Evolutionary conservation across 140 eudicot genomes (phyloP).

Genomic region (Flaveria floridana): DNA sequence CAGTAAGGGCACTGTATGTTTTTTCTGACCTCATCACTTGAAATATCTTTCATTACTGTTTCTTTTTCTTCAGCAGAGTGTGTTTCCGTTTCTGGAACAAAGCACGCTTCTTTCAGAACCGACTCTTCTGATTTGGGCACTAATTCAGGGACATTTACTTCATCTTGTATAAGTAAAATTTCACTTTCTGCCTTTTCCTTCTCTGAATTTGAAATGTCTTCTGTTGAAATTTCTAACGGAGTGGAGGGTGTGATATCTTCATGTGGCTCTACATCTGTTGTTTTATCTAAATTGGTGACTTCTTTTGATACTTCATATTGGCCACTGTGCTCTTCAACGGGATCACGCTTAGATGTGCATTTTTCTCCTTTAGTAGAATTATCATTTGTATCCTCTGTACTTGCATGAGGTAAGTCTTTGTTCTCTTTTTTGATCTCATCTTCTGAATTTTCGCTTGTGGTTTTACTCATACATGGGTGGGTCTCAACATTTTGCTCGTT

Average conservation of each 20-base stretch:
- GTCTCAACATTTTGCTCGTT: slow-evolving; percentile 27
- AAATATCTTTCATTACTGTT: slow-evolving; percentile 17
- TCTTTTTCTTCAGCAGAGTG: slow-evolving; percentile 29
- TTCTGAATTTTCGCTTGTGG: slow-evolving; percentile 18
- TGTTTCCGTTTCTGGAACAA: slow-evolving; percentile 20
- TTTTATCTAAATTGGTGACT: slow-evolving; percentile 21
- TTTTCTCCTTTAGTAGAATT: slow-evolving; percentile 23
- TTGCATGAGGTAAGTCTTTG: slow-evolving; percentile 15
- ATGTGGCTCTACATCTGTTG: slow-evolving; percentile 34
- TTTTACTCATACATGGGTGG: slow-evolving; percentile 10
- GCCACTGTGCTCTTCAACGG: slow-evolving; percentile 24
- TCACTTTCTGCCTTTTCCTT: slow-evolving; percentile 31
- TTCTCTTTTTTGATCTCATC: slow-evolving; percentile 21
- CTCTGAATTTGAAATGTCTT: slow-evolving; percentile 24
- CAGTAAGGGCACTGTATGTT: neutral
- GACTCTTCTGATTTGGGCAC: slow-evolving; percentile 26
- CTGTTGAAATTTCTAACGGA: slow-evolving; percentile 20
- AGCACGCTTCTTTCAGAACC: slow-evolving; percentile 18
- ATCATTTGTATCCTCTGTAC: slow-evolving; percentile 19
- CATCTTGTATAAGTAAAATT: slow-evolving; percentile 18
- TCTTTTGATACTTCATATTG: slow-evolving; percentile 31
- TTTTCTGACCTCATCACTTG: slow-evolving; percentile 44
- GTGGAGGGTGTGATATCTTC: slow-evolving; percentile 19
- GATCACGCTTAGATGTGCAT: slow-evolving; percentile 11
- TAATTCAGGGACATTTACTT: slow-evolving; percentile 32